Evolutionary conservation across 176 grass and related monocot genomes (phyloP), one percentile per base, ranked within the genome.

Genomic region (Avena sativa): DNA sequence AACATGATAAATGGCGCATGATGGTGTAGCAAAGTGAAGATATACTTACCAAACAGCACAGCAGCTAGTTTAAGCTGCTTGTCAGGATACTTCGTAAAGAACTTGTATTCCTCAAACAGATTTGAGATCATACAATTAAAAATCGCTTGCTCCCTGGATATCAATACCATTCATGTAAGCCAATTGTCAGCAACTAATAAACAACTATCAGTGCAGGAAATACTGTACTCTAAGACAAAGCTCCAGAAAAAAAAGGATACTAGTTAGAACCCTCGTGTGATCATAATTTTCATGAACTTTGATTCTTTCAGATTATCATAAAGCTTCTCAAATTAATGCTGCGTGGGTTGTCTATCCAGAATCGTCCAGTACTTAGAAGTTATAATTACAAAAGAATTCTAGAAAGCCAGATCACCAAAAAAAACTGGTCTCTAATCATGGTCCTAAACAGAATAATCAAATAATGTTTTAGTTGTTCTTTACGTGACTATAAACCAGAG

Each of bases 91-190:
- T 93, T 90, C 28, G 92, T 90, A 63, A 97, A 97, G 90, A 97
- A 97, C 88, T 97, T 92, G 81, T 94, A 92, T 78, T 97, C 94
- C 86, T 97, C 94, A 80, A 97, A 97, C 58, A 97, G 71, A 87
- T 97, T 97, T 69, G 79, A 81, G 85, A 97, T 94, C 87, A 97
- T 93, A 77, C 83, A 93, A 48, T 87, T 88, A 64, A 92, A 93
- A 76, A 97, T 92, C 20, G 50, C 78, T 68, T 87, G 75, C 70
- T 93, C 92, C 89, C 94, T 96, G 85, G 82, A 81, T 20, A 88
- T 81, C 70, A 25, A 83, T 30, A 53, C 66, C 28, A 81, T 81
- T 58, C 17, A 64, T 64, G 76, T 76, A 79, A 60, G 9, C 66
- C 30, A 83, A 57, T 82, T 65, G 10, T 34, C 20, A 49, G 46